A percentile compares a stretch with the other conserved stretches of the same genome.
phyloP scores from a whole-genome alignment of 352 stramenopile genomes.

The Hyaloperonospora brassicae region DNA sequence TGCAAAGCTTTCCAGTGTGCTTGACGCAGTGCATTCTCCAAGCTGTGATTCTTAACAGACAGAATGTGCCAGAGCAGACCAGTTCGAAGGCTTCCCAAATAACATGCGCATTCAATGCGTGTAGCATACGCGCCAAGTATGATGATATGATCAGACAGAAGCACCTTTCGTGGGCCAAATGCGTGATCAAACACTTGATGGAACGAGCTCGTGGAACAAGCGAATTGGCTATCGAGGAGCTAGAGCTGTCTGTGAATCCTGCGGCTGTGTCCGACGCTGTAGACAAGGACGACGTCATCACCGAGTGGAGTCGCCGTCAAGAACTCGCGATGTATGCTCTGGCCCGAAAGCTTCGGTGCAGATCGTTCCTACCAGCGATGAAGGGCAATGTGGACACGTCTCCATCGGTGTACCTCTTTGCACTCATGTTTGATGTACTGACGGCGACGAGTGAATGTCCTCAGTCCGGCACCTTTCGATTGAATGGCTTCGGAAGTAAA shows the following conservation, averaged over 20 bases:
- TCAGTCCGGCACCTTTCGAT: conserved; percentile 27
- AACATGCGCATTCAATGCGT: conserved; percentile 9
- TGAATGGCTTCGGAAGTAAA: conserved; percentile 40
- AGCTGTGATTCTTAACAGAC: conserved; percentile 30
- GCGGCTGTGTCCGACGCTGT: conserved; percentile 13
- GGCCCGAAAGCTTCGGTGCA: conserved; percentile 16
- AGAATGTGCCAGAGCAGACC: conserved; percentile 9
- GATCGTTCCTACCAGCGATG: conserved; percentile 18
- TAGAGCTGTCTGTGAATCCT: conserved; percentile 23
- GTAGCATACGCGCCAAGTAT: conserved; percentile 18
- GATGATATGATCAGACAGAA: conserved; percentile 24
- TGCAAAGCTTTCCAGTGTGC: conserved; percentile 33
- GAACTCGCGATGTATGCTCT: conserved; percentile 24
- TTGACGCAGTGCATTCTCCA: conserved; percentile 52
- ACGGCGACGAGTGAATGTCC: conserved; percentile 15
- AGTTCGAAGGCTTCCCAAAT: conserved; percentile 2
- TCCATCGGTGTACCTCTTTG: conserved; percentile 44
- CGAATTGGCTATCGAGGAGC: conserved; percentile 6
- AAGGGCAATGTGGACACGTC: conserved; percentile 21
- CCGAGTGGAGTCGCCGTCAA: conserved; percentile 26
- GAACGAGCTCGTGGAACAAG: conserved; percentile 9
- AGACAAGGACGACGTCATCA: conserved; percentile 23
- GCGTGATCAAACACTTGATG: conserved; percentile 13
- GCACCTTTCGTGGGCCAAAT: conserved; percentile 28
- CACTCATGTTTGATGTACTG: conserved; percentile 43